These are phyloP conservation scores for Candida silvatica DNA, from an alignment of 805 yeast species.

Conservation along the genomic window DNA sequence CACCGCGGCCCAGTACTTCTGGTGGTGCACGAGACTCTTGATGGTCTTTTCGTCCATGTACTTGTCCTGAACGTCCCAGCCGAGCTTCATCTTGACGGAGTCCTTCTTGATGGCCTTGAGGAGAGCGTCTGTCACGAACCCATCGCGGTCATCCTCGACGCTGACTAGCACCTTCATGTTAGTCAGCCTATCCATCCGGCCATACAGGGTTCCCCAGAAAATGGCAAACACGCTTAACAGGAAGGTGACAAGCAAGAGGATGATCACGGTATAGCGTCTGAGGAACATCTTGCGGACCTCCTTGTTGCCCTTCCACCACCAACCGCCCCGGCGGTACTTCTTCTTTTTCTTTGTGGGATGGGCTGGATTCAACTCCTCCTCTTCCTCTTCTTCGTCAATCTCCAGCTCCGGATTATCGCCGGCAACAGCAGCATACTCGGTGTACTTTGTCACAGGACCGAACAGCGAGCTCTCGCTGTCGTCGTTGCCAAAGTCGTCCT, in stretches of 20 bases:
- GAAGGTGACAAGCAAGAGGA: slow-evolving; percentile 25
- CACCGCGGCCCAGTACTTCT: slow-evolving; percentile 57
- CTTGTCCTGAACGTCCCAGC: slow-evolving; percentile 30
- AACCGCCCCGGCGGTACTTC: no score
- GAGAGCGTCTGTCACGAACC: slow-evolving; percentile 25
- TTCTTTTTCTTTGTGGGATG: no score
- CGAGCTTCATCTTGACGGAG: slow-evolving; percentile 15
- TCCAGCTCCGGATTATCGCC: no score
- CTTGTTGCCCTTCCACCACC: slow-evolving; percentile 11
- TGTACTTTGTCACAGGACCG: no score
- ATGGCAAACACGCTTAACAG: slow-evolving; percentile 33
- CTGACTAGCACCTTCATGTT: slow-evolving; percentile 32
- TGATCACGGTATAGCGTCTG: slow-evolving; percentile 8
- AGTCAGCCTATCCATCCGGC: slow-evolving; percentile 20
- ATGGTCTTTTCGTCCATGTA: slow-evolving; percentile 26
- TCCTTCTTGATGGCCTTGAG: slow-evolving; percentile 9
- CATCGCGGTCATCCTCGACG: slow-evolving; percentile 26
- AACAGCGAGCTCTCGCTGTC: no score
- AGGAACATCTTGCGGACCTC: slow-evolving; percentile 7
- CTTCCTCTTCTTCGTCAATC: no score
- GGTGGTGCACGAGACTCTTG: slow-evolving; percentile 36
- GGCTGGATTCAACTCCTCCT: no score
- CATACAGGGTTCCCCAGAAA: slow-evolving; percentile 41
- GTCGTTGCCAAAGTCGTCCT: no score
- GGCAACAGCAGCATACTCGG: no score